A percentile compares a stretch with the other conserved stretches of the same genome.
Evolutionary conservation across 129 eudicot species (phyloP).

Genomic region (Helianthus tuberosus): DNA sequence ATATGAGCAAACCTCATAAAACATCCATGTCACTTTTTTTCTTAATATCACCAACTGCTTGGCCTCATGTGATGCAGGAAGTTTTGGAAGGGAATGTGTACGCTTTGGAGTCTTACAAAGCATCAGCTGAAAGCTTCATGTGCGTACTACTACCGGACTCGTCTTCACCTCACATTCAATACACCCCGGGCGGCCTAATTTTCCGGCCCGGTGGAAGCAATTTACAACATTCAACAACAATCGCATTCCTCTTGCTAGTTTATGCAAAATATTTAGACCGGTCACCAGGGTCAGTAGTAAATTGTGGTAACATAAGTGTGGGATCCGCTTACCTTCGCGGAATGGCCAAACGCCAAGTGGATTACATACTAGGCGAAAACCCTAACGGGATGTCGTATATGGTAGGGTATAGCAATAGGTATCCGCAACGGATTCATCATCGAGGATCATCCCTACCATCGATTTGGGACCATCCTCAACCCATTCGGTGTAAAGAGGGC

Average conservation of each 20-base stretch:
- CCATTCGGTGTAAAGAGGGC: conserved; percentile 83
- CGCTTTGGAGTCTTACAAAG: conserved; percentile 68
- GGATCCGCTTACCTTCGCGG: conserved; percentile 59
- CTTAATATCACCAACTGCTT: too few relatives aligned
- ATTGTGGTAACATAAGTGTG: conserved; percentile 60
- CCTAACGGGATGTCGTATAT: conserved; percentile 92
- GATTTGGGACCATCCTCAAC: conserved; percentile 60
- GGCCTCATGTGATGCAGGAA: conserved; percentile 47
- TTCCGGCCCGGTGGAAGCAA: conserved; percentile 88
- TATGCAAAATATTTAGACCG: conserved; percentile 74
- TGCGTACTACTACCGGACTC: conserved; percentile 83
- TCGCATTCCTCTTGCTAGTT: conserved; percentile 66
- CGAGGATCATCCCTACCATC: conserved; percentile 91
- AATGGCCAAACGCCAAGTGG: conserved; percentile 79
- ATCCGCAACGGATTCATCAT: conserved; percentile 87
- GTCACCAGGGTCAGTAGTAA: conserved; percentile 40
- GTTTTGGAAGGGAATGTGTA: conserved; percentile 61
- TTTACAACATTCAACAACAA: conserved; percentile 80
- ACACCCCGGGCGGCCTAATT: conserved; percentile 81
- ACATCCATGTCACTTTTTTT: too few relatives aligned
- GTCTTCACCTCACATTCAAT: conserved; percentile 67
- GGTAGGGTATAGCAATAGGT: conserved; percentile 81
- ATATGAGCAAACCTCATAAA: too few relatives aligned
- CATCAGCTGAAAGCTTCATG: conserved; percentile 90
- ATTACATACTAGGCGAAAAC: conserved; percentile 91